phyloP scores from a whole-genome alignment of 1,284 basidiomycete genomes.

The Fomitiporia mediterranea region DNA sequence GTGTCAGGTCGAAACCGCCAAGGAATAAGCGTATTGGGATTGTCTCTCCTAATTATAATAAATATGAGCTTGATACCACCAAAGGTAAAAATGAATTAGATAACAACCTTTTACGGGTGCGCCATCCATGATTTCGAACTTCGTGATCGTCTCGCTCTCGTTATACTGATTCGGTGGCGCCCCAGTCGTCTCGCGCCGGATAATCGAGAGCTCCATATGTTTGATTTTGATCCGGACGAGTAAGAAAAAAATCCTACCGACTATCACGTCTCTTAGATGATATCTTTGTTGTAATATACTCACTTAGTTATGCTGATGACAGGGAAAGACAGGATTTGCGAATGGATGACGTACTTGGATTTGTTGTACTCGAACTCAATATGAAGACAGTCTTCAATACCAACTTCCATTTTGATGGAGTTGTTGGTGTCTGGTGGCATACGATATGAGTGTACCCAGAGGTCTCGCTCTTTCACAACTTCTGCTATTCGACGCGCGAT shows the following conservation, averaged over 20 bases:
- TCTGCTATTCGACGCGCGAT: conserved; percentile 91
- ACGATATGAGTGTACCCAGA: conserved; percentile 98
- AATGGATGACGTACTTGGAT: conserved; percentile 69
- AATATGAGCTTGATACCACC: no score
- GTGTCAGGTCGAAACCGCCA: conserved; percentile 96
- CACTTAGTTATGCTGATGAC: background rate
- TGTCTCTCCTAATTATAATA: conserved; percentile 69
- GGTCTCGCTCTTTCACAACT: conserved; percentile 85
- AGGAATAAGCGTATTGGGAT: conserved; percentile 98
- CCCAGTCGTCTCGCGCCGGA: conserved; percentile 94
- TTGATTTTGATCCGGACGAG: conserved; percentile 99
- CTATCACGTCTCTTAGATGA: conserved; percentile 98
- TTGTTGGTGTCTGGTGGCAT: conserved; percentile 98
- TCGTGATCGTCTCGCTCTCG: conserved; percentile 98
- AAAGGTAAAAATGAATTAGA: conserved; percentile 21
- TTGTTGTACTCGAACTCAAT: conserved; percentile 99
- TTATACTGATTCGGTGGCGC: conserved; percentile 97
- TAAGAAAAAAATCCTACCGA: conserved; percentile 98
- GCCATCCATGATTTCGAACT: conserved; percentile 99
- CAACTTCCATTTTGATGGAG: conserved; percentile 99
- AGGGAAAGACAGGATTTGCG: background rate
- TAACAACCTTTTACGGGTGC: conserved; percentile 92
- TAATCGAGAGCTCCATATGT: conserved; percentile 99
- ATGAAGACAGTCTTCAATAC: conserved; percentile 97
- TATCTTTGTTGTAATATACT: conserved; percentile 54